Evolutionary conservation across 345 rosid genomes (phyloP).

Genomic region (Sisymbrium irio): DNA sequence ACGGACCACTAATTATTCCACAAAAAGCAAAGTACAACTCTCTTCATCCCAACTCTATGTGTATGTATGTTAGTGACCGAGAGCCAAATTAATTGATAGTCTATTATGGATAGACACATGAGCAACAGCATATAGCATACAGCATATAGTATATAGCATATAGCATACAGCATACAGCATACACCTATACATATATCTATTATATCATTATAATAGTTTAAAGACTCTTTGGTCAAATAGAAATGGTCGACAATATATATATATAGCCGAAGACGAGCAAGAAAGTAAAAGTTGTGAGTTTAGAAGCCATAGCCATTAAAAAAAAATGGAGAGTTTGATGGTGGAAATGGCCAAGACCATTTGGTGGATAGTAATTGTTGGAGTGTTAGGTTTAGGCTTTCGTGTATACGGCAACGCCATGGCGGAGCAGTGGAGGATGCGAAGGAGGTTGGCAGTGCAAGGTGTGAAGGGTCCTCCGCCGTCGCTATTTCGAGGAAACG

Average conservation of each 20-base stretch:
- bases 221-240: background rate
- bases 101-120: slow-evolving; percentile 24
- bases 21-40: slow-evolving; percentile 28
- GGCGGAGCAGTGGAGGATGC: slow-evolving; percentile 27
- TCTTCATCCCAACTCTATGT: slow-evolving; percentile 25
- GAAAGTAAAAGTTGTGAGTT: slow-evolving; percentile 1
- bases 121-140: too few species aligned
- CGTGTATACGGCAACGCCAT: slow-evolving; percentile 23
- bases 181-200: background rate
- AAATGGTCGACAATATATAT: slow-evolving; percentile 4
- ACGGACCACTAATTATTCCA: slow-evolving; percentile 28
- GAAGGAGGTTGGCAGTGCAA: slow-evolving; percentile 50
- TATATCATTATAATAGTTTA: background rate
- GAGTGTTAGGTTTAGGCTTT: slow-evolving; percentile 28
- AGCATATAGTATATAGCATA: too few species aligned
- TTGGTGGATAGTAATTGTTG: slow-evolving; percentile 23
- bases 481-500: slow-evolving; percentile 57
- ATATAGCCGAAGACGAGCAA: slow-evolving; percentile 16
- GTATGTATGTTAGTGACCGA: slow-evolving; percentile 28
- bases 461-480: slow-evolving; percentile 73
- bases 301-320: background rate
- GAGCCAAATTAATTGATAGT: slow-evolving; percentile 11
- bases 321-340: slow-evolving; percentile 17
- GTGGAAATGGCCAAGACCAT: slow-evolving; percentile 22
- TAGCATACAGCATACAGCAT: too few species aligned